A percentile compares a stretch with the other conserved stretches of the same genome.
Evolutionary conservation across 108 stramenopile genomes (phyloP).

Genomic region (Nitzschia sp.): DNA sequence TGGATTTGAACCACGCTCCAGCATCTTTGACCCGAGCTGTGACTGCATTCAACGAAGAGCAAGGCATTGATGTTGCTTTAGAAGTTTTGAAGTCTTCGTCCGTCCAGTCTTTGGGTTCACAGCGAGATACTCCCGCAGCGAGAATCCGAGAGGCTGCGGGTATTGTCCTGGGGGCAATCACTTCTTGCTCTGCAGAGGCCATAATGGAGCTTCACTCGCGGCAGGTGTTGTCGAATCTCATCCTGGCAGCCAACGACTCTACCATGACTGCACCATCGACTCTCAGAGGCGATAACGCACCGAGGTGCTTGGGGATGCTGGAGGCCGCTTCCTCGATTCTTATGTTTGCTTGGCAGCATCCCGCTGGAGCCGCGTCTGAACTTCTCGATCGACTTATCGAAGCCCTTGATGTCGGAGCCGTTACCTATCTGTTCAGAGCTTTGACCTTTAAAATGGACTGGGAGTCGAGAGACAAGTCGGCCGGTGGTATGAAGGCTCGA

Average conservation of each 20-base stretch:
- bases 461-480: slow-evolving; percentile 57
- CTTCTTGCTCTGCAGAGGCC: slow-evolving; percentile 65
- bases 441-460: slow-evolving; percentile 66
- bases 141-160: slow-evolving; percentile 69
- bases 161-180: slow-evolving; percentile 55
- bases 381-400: slow-evolving; percentile 66
- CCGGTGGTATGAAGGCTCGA: slow-evolving; percentile 59
- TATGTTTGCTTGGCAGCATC: slow-evolving; percentile 61
- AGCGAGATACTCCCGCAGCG: slow-evolving; percentile 59
- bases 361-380: slow-evolving; percentile 45
- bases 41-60: slow-evolving; percentile 44
- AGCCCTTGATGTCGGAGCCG: slow-evolving; percentile 69
- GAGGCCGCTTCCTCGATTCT: slow-evolving; percentile 63
- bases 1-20: slow-evolving; percentile 34
- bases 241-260: slow-evolving; percentile 52
- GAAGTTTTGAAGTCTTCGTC: slow-evolving; percentile 48
- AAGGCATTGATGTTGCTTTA: slow-evolving; percentile 38
- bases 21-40: slow-evolving; percentile 41
- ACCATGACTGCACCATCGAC: slow-evolving; percentile 51
- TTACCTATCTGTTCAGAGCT: slow-evolving; percentile 53
- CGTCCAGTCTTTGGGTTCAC: slow-evolving; percentile 54
- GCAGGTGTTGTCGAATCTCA: slow-evolving; percentile 50
- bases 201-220: slow-evolving; percentile 61
- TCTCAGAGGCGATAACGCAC: slow-evolving; percentile 69
- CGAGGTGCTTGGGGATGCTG: slow-evolving; percentile 65